Percentiles rank a stretch among this genome's conserved stretches.
Evolutionary conservation across 176 grass and related monocot species (phyloP).

Genomic region (Bonia amplexicaulis): DNA sequence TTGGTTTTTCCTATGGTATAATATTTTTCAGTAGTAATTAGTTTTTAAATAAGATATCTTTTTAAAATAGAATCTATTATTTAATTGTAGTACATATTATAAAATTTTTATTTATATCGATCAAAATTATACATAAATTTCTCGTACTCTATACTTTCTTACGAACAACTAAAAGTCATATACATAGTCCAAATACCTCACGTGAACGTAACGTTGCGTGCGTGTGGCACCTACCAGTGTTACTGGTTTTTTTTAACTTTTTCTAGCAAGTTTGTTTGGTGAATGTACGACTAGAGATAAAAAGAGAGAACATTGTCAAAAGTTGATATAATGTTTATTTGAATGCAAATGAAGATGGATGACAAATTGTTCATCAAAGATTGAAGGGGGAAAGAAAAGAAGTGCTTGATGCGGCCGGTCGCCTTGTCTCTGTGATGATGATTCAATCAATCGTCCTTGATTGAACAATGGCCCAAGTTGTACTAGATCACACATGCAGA

Average conservation of each 20-base stretch:
- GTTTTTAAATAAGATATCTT: no score
- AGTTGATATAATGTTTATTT: constrained; percentile 9
- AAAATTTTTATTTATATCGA: accelerated
- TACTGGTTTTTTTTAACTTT: background rate
- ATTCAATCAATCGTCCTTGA: background rate
- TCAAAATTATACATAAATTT: accelerated
- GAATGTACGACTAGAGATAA: constrained; percentile 1
- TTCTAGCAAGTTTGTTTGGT: constrained; percentile 20
- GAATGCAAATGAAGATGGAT: background rate
- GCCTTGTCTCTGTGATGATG: background rate
- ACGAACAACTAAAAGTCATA: no score
- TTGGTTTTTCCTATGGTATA: no score
- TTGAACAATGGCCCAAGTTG: background rate
- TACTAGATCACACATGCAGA: background rate
- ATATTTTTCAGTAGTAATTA: no score
- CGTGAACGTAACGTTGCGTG: background rate
- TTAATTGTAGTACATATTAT: no score
- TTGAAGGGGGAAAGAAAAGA: background rate
- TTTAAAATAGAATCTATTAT: no score
- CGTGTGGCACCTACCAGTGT: background rate
- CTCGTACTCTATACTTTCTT: no score
- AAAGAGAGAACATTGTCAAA: background rate
- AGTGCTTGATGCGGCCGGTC: background rate
- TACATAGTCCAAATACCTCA: no score
- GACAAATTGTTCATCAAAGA: background rate